Conservation (phyloP, 1,284 basidiomycete genomes). For the Inonotus hispidus region DNA sequence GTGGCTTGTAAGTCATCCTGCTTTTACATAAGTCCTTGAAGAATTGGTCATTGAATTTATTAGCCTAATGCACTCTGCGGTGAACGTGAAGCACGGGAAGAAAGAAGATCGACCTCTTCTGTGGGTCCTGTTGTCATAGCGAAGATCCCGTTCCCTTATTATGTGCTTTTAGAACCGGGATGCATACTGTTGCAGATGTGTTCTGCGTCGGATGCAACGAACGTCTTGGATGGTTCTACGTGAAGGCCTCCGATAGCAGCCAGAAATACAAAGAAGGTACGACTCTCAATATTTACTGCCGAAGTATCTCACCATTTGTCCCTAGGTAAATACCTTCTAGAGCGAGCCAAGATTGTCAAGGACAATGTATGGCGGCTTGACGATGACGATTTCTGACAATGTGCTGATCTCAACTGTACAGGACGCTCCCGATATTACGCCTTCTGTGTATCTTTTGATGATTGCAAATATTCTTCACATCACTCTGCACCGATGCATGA, state of each 20-base stretch:
- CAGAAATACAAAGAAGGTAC: conserved; percentile 88
- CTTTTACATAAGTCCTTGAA: background rate
- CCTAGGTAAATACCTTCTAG: conserved; percentile 78
- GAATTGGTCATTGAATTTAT: background rate
- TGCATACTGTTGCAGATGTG: conserved; percentile 78
- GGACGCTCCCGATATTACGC: too few relatives aligned
- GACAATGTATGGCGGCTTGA: conserved; percentile 74
- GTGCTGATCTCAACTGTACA: too few relatives aligned
- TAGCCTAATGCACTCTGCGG: conserved; percentile 73
- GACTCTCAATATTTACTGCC: conserved; percentile 18
- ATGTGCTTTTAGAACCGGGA: conserved; percentile 59
- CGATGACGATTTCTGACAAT: conserved; percentile 29
- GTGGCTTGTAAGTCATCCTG: conserved; percentile 71
- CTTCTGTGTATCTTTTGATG: background rate
- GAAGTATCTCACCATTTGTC: background rate
- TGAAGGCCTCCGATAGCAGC: conserved; percentile 69
- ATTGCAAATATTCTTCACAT: background rate
- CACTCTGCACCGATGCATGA: too few relatives aligned
- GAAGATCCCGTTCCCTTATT: background rate
- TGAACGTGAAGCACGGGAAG: conserved; percentile 69
- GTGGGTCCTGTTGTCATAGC: conserved; percentile 34
- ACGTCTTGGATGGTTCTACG: conserved; percentile 80
- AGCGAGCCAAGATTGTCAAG: conserved; percentile 73
- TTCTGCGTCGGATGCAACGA: conserved; percentile 76
- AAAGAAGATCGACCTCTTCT: conserved; percentile 74